Conservation (phyloP, 2,329 filamentous ascomycete genomes). For the Aspergillus persii region DNA sequence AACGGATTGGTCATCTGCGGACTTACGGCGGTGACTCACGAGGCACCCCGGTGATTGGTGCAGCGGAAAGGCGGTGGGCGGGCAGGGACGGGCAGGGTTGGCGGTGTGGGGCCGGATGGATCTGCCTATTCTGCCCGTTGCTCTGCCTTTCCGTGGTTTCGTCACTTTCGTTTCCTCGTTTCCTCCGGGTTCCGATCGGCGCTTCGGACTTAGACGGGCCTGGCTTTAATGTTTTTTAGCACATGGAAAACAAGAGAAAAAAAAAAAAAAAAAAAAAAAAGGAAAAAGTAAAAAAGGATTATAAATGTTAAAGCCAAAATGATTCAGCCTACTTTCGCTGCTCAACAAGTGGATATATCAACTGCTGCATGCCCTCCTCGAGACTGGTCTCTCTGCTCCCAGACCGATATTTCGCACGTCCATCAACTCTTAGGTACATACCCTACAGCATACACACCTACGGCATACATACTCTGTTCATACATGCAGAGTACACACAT, state of each 20-base stretch:
- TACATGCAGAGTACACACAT: too few relatives aligned
- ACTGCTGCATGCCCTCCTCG: conserved; percentile 5
- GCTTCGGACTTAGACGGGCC: neutral
- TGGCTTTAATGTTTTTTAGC: conserved; percentile 2
- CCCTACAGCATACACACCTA: conserved; percentile 1
- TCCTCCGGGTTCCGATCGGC: neutral
- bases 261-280: neutral
- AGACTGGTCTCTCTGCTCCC: neutral
- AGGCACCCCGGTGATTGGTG: neutral
- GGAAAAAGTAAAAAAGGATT: too few relatives aligned
- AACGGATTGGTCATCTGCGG: conserved; percentile 19
- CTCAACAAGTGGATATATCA: conserved; percentile 24
- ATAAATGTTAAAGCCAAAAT: neutral
- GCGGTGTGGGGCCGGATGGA: too few relatives aligned
- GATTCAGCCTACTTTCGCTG: neutral
- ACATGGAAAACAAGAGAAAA: conserved; percentile 8
- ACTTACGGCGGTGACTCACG: conserved; percentile 16
- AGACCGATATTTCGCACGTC: neutral
- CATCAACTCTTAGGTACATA: neutral
- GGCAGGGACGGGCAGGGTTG: too few relatives aligned
- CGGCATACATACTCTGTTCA: too few relatives aligned
- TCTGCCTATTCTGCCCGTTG: too few relatives aligned
- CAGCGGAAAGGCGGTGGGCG: conserved; percentile 10
- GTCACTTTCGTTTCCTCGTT: neutral
- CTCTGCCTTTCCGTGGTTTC: neutral